Evolutionary conservation across 106 monocot genomes (phyloP), one percentile per base, ranked within the genome.

Genomic region (Vanilla planifolia): DNA sequence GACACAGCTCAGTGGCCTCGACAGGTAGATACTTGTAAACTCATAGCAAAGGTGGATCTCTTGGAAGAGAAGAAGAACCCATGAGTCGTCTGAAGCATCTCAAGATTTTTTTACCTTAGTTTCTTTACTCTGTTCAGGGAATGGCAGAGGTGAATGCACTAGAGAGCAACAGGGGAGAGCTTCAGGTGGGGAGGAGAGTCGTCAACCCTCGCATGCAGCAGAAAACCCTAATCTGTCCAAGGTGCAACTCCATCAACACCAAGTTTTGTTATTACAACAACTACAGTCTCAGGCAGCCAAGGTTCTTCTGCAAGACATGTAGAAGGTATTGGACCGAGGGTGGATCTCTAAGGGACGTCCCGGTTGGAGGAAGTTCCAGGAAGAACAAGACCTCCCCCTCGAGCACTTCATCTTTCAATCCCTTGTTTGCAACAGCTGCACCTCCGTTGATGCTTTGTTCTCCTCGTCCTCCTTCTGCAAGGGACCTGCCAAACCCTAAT

Each of bases 191-290:
- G 19, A 57, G 28, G 21, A 57, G 57, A 8, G 19, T 20, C 0
- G 19, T 20, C 0, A 57, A 21, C 10, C 57, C 35, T 16, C 14
- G 19, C 20, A 20, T 34, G 34, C 33, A 57, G 33, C 34, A 57
- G 35, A 26, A 57, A 35, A 0, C 34, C 3, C 35, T 36, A 8
- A 34, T 20, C 14, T 57, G 57, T 16, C 57, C 57, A 8, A 57
- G 57, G 21, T 57, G 57, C 57, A 57, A 57, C 28, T 57, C 57
- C 33, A 35, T 19, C 28, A 57, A 57, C 57, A 57, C 57, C 13
- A 57, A 57, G 57, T 57, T 57, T 21, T 57, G 57, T 21, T 57
- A 57, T 10, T 57, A 57, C 57, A 57, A 57, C 57, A 57, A 57
- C 28, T 57, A 57, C 57, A 57, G 57, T 21, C 57, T 57, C 57